These are phyloP conservation scores for Thermomucor indicae-seudaticae DNA, from an alignment of 371 early-diverging fungal species.

Conservation along the genomic window DNA sequence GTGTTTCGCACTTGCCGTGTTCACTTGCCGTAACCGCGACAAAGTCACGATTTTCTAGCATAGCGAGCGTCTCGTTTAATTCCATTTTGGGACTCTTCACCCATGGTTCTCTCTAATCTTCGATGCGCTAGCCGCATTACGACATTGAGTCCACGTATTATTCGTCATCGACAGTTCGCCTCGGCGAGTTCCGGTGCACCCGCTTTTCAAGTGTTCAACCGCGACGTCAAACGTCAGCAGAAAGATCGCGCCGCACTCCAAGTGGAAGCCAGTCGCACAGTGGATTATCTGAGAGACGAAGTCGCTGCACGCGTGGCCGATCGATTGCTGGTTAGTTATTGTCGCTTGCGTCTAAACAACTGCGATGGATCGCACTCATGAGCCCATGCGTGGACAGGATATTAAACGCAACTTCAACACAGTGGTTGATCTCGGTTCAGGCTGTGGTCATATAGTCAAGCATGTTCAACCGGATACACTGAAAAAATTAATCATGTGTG, in stretches of 20 bases:
- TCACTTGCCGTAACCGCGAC: too few species aligned
- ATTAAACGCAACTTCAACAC: conserved; percentile 82
- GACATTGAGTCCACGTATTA: too few species aligned
- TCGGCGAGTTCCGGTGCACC: conserved; percentile 18
- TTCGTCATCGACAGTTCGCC: too few species aligned
- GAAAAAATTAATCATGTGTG: conserved; percentile 83
- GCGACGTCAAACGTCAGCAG: conserved; percentile 71
- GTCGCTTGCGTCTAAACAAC: background rate
- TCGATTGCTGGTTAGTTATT: conserved; percentile 65
- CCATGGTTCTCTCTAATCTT: too few species aligned
- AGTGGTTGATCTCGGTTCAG: conserved; percentile 88
- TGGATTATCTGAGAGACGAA: conserved; percentile 92
- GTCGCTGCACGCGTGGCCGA: conserved; percentile 87
- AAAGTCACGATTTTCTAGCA: too few species aligned
- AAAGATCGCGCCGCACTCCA: conserved; percentile 73
- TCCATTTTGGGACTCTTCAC: too few species aligned
- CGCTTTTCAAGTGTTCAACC: conserved; percentile 72
- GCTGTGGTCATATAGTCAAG: conserved; percentile 86
- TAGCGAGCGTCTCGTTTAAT: too few species aligned
- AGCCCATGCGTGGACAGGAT: conserved; percentile 17
- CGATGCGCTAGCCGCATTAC: too few species aligned
- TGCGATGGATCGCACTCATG: background rate
- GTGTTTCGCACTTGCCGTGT: too few species aligned
- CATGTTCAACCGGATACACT: conserved; percentile 74
- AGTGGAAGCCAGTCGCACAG: conserved; percentile 60